Evolutionary conservation across 2,329 filamentous ascomycete species (phyloP).

Genomic region (Ascochyta lentis): DNA sequence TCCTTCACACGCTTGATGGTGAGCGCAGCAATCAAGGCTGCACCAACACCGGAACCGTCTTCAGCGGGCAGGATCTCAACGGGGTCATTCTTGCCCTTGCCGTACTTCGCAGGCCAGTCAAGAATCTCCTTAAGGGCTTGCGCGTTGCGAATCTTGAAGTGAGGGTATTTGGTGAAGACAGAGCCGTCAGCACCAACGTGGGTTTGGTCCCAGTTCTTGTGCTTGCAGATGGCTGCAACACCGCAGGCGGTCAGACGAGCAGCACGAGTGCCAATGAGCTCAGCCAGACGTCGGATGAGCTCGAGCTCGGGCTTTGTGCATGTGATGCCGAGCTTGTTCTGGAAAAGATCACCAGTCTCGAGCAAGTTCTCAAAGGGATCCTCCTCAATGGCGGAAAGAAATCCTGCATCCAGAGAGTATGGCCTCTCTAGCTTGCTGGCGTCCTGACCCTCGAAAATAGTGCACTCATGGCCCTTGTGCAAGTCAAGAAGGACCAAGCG

Average conservation of each 20-base stretch:
- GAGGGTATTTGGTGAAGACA: slow-evolving; percentile 98
- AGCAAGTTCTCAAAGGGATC: slow-evolving; percentile 95
- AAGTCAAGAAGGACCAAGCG: slow-evolving; percentile 85
- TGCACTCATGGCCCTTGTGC: slow-evolving; percentile 68
- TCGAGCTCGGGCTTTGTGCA: slow-evolving; percentile 82
- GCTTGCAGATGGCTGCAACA: slow-evolving; percentile 94
- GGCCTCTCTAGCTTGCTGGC: slow-evolving; percentile 80
- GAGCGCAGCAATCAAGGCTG: slow-evolving; percentile 84
- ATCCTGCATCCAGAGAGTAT: slow-evolving; percentile 90
- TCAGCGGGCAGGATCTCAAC: slow-evolving; percentile 89
- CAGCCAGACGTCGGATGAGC: slow-evolving; percentile 84
- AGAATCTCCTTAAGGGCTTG: slow-evolving; percentile 92
- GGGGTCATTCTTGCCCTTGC: slow-evolving; percentile 69
- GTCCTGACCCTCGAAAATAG: slow-evolving; percentile 84
- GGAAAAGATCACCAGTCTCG: slow-evolving; percentile 85
- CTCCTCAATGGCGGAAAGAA: slow-evolving; percentile 91
- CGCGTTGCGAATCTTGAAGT: slow-evolving; percentile 94
- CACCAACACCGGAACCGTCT: slow-evolving; percentile 96
- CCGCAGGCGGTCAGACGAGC: slow-evolving; percentile 93
- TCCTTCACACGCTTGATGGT: slow-evolving; percentile 68
- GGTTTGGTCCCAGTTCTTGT: slow-evolving; percentile 86
- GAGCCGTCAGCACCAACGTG: slow-evolving; percentile 97
- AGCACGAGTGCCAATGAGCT: slow-evolving; percentile 92
- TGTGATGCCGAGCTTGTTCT: slow-evolving; percentile 73
- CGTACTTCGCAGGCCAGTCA: slow-evolving; percentile 85